Base-by-base conservation (phyloP, 2,329 filamentous ascomycete species). In the Diaporthe amygdali region DNA sequence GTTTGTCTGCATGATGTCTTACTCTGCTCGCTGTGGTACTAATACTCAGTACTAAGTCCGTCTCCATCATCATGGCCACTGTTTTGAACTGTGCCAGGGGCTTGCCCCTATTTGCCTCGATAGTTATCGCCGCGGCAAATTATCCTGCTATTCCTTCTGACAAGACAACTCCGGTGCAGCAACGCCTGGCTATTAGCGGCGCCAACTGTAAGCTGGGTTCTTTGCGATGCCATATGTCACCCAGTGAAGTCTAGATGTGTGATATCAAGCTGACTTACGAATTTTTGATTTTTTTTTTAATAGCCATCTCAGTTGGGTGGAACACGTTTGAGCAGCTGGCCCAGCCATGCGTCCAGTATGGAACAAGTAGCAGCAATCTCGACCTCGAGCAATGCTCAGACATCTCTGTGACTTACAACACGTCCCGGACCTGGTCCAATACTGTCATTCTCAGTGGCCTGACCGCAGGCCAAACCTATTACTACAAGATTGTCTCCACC, bases 401-500 rank as follows among this genome's bases (percentile, higher is more conserved):
- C 2, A 67, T 67, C 10, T 73, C 72, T 8, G 70, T 72, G 5
- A 73, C 72, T 8, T 73, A 73, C 20, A 69, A 71, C 15, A 73
- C 72, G 3, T 73, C 72, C 17, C 37, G 72, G 6, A 73, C 72
- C 9, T 73, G 70, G 66, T 67, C 66, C 10, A 73, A 73, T 20
- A 72, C 72, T 15, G 72, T 73, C 52, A 64, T 73, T 2, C 72
- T 72, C 32, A 63, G 32, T n/a, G 27, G 51, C 8, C 78, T 91
- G 25, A 79, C 78, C 0, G 84, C 88, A 0, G 87, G 84, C 0
- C 89, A 87, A 1, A 88, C 83, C 0, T 91, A 91, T 78, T 90
- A 88, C 81, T 91, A 91, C 81, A 84, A 88, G 79, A 89, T 90
- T 61, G 82, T 81, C 10, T 89, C 87, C 2, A 85, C 82, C 34